phyloP scores from a whole-genome alignment of 2,329 filamentous ascomycete species.

The Capronia epimyces region DNA sequence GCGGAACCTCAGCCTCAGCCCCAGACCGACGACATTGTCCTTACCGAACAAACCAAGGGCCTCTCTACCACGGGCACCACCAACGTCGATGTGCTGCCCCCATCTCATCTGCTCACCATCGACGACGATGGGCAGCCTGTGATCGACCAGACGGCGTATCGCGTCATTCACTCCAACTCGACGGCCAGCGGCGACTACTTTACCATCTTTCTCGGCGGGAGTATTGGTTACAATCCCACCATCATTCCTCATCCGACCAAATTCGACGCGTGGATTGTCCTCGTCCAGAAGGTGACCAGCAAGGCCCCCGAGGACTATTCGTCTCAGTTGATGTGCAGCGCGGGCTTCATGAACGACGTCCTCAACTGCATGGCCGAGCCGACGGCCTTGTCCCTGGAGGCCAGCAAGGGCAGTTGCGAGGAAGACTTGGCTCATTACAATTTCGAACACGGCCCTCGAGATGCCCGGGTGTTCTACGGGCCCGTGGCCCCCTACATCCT shows the following conservation, averaged over 20 bases:
- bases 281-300: slow-evolving; percentile 48
- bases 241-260: slow-evolving; percentile 51
- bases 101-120: not conserved
- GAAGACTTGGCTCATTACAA: slow-evolving; percentile 37
- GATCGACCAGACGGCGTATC: slow-evolving; percentile 12
- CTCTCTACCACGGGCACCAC: not conserved
- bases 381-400: slow-evolving; percentile 31
- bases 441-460: slow-evolving; percentile 47
- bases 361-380: slow-evolving; percentile 4
- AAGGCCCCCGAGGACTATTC: slow-evolving; percentile 38
- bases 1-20: not conserved
- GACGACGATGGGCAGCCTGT: slow-evolving; percentile 4
- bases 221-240: slow-evolving; percentile 49
- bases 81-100: slow-evolving; percentile 1
- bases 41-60: not conserved
- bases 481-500: slow-evolving; percentile 48
- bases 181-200: slow-evolving; percentile 47
- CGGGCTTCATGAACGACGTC: slow-evolving; percentile 25
- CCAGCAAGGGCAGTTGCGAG: slow-evolving; percentile 40
- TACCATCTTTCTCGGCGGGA: slow-evolving; percentile 42
- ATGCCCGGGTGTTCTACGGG: slow-evolving; percentile 55
- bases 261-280: slow-evolving; percentile 47
- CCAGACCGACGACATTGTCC: not conserved
- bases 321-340: slow-evolving; percentile 44
- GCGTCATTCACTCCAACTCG: slow-evolving; percentile 43